Evolutionary conservation across 805 yeast species (phyloP).

Genomic region (Sugiyamaella marilandica): DNA sequence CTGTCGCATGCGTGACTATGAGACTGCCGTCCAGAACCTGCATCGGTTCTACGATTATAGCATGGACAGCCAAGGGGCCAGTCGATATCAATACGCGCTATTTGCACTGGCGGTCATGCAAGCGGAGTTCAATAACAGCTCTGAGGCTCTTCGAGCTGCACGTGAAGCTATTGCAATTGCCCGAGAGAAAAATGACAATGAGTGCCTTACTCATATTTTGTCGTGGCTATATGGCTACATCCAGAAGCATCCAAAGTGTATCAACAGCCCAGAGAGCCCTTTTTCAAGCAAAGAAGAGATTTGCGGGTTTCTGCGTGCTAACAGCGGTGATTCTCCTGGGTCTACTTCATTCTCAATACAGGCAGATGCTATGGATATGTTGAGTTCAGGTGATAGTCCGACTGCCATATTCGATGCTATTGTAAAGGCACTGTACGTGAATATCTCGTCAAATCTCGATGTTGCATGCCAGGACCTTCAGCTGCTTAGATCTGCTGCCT

Average conservation of each 20-base stretch:
- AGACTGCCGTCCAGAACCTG: constrained; percentile 46
- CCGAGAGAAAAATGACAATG: constrained; percentile 72
- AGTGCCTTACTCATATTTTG: constrained; percentile 64
- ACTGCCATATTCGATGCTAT: constrained; percentile 39
- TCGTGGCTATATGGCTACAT: constrained; percentile 55
- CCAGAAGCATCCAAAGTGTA: constrained; percentile 55
- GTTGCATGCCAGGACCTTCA: neutral
- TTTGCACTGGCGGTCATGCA: constrained; percentile 68
- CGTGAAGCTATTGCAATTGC: constrained; percentile 88
- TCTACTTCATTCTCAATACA: constrained; percentile 16
- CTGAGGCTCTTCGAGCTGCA: constrained; percentile 70
- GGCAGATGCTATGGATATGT: constrained; percentile 14
- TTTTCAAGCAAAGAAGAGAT: constrained; percentile 61
- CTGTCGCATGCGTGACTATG: constrained; percentile 56
- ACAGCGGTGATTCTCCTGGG: constrained; percentile 40
- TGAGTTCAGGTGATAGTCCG: constrained; percentile 16
- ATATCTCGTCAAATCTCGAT: constrained; percentile 8
- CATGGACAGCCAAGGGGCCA: constrained; percentile 59
- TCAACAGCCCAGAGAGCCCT: constrained; percentile 37
- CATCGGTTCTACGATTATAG: constrained; percentile 67
- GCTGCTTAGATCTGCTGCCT: constrained; percentile 15
- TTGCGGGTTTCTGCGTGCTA: constrained; percentile 53
- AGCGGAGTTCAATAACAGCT: constrained; percentile 59
- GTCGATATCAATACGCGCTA: constrained; percentile 71
- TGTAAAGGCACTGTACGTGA: constrained; percentile 21